phyloP scores from a whole-genome alignment of 1,284 basidiomycete genomes.

The Trametes sp. region DNA sequence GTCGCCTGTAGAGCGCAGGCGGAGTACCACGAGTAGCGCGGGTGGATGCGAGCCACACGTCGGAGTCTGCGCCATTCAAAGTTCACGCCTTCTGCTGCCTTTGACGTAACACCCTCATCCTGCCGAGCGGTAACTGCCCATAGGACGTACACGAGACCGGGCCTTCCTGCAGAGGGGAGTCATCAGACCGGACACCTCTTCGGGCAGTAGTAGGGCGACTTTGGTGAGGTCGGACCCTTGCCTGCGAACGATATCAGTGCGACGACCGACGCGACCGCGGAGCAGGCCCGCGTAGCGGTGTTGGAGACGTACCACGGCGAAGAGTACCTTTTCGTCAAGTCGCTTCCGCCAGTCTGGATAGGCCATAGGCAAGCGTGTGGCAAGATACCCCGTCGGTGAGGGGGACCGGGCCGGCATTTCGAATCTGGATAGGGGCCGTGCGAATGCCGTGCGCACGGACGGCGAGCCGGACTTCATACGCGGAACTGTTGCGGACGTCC shows the following conservation, averaged over 20 bases:
- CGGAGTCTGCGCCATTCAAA: conserved; percentile 19
- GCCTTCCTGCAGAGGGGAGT: conserved; percentile 5
- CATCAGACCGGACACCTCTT: conserved; percentile 18
- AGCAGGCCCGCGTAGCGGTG: background rate
- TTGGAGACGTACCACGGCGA: conserved; percentile 15
- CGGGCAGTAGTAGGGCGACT: background rate
- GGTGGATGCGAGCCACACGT: conserved; percentile 17
- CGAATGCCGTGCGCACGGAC: conserved; percentile 16
- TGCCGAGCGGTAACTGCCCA: conserved; percentile 18
- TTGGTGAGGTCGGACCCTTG: conserved; percentile 19
- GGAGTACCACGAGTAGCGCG: conserved; percentile 2
- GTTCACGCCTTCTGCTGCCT: conserved; percentile 14
- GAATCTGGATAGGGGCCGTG: conserved; percentile 22
- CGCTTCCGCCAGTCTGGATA: conserved; percentile 14
- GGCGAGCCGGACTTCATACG: conserved; percentile 12
- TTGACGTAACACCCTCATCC: conserved; percentile 29
- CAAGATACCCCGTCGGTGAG: conserved; percentile 3
- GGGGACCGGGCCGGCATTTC: conserved; percentile 19
- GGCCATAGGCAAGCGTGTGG: background rate
- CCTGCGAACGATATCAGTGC: conserved; percentile 13
- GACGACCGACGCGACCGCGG: background rate
- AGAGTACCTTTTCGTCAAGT: conserved; percentile 8
- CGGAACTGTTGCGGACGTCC: conserved; percentile 14
- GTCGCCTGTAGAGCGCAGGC: conserved; percentile 16
- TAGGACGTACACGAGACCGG: conserved; percentile 23